Percentiles rank a stretch among this genome's conserved stretches.
phyloP scores from a whole-genome alignment of 768 basidiomycete species.

The Xerocomellus amylosporus region DNA sequence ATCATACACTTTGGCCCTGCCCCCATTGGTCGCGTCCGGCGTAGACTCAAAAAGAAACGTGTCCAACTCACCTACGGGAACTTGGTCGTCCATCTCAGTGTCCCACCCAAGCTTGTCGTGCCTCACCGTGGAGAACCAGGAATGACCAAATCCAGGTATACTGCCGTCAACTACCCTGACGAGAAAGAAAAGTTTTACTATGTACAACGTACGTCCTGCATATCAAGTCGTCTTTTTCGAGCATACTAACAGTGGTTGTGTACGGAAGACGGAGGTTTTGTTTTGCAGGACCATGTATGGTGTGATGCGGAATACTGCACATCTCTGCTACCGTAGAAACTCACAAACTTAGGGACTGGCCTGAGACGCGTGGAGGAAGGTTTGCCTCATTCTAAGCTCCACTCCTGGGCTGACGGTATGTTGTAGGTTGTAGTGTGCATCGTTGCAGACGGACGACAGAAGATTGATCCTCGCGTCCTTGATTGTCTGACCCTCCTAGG shows the following conservation, averaged over 20 bases:
- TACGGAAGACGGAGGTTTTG: constrained; percentile 79
- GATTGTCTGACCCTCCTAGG: constrained; percentile 91
- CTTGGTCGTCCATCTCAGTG: constrained; percentile 77
- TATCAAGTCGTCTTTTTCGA: background rate
- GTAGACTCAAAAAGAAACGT: constrained; percentile 77
- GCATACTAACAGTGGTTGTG: constrained; percentile 10
- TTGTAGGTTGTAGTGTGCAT: constrained; percentile 85
- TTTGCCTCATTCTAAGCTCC: constrained; percentile 17
- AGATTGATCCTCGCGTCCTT: constrained; percentile 78
- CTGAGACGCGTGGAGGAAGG: constrained; percentile 97
- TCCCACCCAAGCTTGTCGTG: constrained; percentile 81
- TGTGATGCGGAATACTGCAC: constrained; percentile 85
- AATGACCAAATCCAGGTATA: constrained; percentile 72
- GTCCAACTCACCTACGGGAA: constrained; percentile 87
- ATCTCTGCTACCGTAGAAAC: constrained; percentile 79
- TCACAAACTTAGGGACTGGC: constrained; percentile 96
- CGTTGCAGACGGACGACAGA: constrained; percentile 83
- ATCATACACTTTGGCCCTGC: constrained; percentile 80
- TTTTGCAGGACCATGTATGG: constrained; percentile 94
- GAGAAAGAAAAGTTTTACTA: constrained; percentile 86
- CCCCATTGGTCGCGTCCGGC: constrained; percentile 70
- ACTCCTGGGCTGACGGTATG: background rate
- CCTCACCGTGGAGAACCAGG: constrained; percentile 69
- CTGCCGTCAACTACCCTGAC: constrained; percentile 92
- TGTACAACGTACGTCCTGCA: constrained; percentile 78